A percentile compares a stretch with the other conserved stretches of the same genome.
Conservation (phyloP, 1,284 basidiomycete genomes). For the Clitocybe nebularis region DNA sequence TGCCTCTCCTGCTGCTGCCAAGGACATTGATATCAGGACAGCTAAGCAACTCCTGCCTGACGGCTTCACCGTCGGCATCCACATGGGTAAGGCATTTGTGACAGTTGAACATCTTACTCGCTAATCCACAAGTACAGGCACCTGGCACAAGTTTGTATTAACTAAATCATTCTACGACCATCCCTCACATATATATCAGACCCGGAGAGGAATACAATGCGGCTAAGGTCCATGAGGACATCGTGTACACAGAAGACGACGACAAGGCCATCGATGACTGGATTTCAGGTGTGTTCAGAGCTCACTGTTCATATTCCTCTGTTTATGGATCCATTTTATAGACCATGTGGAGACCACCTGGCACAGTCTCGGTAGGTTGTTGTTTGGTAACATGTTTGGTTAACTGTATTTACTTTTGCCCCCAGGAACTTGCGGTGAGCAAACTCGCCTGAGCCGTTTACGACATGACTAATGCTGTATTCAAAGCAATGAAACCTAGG, state of each 20-base stretch:
- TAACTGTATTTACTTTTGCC: background rate
- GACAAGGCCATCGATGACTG: constrained; percentile 70
- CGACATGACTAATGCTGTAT: background rate
- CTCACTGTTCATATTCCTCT: background rate
- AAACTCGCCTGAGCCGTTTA: too few relatives aligned
- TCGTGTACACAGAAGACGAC: constrained; percentile 61
- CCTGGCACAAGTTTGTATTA: constrained; percentile 45
- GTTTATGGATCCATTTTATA: constrained; percentile 11
- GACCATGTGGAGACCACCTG: constrained; percentile 76
- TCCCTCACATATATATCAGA: constrained; percentile 15
- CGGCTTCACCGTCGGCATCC: constrained; percentile 63
- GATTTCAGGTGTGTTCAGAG: constrained; percentile 40
- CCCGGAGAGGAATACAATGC: constrained; percentile 54
- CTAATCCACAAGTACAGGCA: constrained; percentile 26
- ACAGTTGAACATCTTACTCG: background rate
- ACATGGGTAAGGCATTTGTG: constrained; percentile 49
- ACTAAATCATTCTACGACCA: background rate
- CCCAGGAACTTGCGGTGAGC: constrained; percentile 42
- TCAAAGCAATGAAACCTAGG: constrained; percentile 70
- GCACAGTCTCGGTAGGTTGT: constrained; percentile 59
- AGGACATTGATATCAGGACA: constrained; percentile 66
- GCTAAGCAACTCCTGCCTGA: constrained; percentile 61
- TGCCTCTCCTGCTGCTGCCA: constrained; percentile 51
- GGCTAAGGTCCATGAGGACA: constrained; percentile 58
- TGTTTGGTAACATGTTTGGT: background rate